Base-by-base conservation (phyloP, 352 stramenopile species). In the Phytophthora meadii region DNA sequence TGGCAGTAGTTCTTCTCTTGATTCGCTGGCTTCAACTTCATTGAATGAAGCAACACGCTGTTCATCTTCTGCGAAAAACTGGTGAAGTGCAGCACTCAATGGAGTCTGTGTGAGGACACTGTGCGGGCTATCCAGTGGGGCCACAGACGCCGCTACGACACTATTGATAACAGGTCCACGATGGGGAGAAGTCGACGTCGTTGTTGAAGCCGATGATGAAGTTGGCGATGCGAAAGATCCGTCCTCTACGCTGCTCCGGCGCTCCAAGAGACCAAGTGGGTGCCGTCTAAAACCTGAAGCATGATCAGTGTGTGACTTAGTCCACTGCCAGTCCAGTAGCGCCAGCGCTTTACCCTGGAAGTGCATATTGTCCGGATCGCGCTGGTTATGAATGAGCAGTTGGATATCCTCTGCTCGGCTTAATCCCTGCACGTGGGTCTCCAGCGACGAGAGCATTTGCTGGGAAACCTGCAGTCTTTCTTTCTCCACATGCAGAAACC, bases 281-380 rank as follows among this genome's bases (percentile, higher is more conserved):
- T 72, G 51, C 40, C 39, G 9, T 30, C 56, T 63, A 17, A 54
- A 46, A 48, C 19, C 47, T 7, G 19, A 47, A 9, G 25, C 42
- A 49, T 74, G 64, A 34, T 86, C 69, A 19, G 47, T 68, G 48
- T 75, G 76, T 58, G 74, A 79, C 37, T 92, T 92, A 10, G 58
- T 74, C 84, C 85, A 93, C 46, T 95, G 85, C 87, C 87, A 95
- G 59, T 95, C 87, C 24, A 95, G 37, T 40, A 95, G 40, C n/a
- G 87, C 83, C n/a, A 95, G 54, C 22, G 87, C 87, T 55, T 94
- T 95, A 6, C 87, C 87, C 46, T 95, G 87, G 55, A 95, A 95
- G 53, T 95, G 87, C 84, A 95, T 83, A 44, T 93, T 95, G 61
- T 95, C 87, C 1, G 85, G 82, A 60, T 95, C 87, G 1, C 84